Evolutionary conservation across 2,329 filamentous ascomycete species (phyloP).

Genomic region (Scopulariopsis brevicaulis): DNA sequence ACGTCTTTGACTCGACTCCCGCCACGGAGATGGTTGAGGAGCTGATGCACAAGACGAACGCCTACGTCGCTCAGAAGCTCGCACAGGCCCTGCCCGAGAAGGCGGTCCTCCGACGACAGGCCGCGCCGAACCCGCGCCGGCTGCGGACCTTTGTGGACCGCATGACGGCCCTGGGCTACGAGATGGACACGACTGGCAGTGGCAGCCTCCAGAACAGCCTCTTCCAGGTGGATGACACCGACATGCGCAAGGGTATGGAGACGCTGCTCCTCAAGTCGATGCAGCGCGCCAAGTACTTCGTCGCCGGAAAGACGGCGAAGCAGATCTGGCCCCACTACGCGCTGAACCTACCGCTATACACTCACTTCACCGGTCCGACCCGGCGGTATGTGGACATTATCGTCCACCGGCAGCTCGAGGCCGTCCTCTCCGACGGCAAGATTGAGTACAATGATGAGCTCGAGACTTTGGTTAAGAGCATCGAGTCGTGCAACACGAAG

Average conservation of each 20-base stretch:
- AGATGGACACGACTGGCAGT: conserved; percentile 82
- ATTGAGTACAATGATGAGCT: conserved; percentile 83
- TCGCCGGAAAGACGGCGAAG: conserved; percentile 67
- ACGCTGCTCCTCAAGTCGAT: conserved; percentile 90
- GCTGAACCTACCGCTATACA: conserved; percentile 87
- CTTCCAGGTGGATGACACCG: conserved; percentile 81
- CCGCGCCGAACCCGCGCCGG: conserved; percentile 74
- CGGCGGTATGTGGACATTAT: conserved; percentile 91
- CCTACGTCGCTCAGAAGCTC: conserved; percentile 77
- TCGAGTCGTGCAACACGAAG: conserved; percentile 96
- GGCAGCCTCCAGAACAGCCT: conserved; percentile 87
- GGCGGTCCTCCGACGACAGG: conserved; percentile 80
- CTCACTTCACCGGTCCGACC: conserved; percentile 92
- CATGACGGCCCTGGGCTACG: conserved; percentile 84
- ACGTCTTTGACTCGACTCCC: conserved; percentile 84
- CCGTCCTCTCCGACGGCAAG: conserved; percentile 68
- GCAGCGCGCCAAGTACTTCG: conserved; percentile 91
- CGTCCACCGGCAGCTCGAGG: conserved; percentile 89
- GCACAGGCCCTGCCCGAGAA: conserved; percentile 74
- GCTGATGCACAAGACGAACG: conserved; percentile 85
- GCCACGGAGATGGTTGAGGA: conserved; percentile 94
- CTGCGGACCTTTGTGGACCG: conserved; percentile 85
- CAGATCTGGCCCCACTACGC: conserved; percentile 81
- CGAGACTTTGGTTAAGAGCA: conserved; percentile 80
- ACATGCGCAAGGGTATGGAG: conserved; percentile 95